Base-by-base conservation (phyloP, 2,329 filamentous ascomycete species). In the Tolypocladium pustulatum region DNA sequence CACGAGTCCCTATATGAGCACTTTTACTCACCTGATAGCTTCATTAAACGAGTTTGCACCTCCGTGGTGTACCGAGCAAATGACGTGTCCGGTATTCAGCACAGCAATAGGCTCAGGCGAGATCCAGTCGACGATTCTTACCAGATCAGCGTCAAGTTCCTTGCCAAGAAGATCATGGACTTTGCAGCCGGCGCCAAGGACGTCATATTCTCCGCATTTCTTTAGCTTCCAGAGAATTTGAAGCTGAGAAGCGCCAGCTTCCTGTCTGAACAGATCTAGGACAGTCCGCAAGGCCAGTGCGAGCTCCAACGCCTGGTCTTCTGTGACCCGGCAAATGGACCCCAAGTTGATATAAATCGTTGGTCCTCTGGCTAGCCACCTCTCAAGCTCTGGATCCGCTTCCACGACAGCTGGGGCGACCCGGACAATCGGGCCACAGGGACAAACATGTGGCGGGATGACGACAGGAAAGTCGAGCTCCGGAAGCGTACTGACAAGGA, bases 291-390 rank as follows among this genome's bases (percentile, higher is more conserved):
- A 41, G 0, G 73, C 73, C 0, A 49, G 54, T 0, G 74, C 73
- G 37, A 81, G 71, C 37, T 76, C 72, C 9, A 67, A 54, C 0
- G 74, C 75, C 54, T 75, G 69, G 0, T 68, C 64, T 3, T 71
- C 65, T 0, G 67, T 64, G 4, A 71, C 64, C 0, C 62, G 64
- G 54, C 69, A 65, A 3, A 73, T 68, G 0, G 77, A 76, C 0
- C 80, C 80, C 1, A 81, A 65, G 60, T 78, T 80, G 38, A 82
- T 70, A n/a, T 79, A 71, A 0, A 82, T 65, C 0, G 77, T 81
- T 2, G 76, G 75, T 0, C 68, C 68, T 3, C 66, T 63, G 0
- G 64, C 61, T 4, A 81, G 67, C 80, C 79, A 82, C 1, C 52
- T 51, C 1, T 66, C 64, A 10, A 82, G 65, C n/a, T 73, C 70